Evolutionary conservation across 148 eudicot species (phyloP).

Genomic region (Rhododendron griersonianum): DNA sequence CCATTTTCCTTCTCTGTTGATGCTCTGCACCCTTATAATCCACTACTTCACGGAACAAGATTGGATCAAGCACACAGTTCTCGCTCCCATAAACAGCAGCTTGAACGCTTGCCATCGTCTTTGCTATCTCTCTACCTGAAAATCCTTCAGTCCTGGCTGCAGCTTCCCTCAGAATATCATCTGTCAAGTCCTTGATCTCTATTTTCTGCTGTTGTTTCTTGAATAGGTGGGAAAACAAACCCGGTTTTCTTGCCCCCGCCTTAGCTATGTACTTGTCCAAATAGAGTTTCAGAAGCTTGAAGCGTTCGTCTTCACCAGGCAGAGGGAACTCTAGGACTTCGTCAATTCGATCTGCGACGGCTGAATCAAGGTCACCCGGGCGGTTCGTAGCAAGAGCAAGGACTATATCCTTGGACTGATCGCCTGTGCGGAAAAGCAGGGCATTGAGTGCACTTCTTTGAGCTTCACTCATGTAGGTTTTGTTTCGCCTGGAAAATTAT

Average conservation of each 20-base stretch:
- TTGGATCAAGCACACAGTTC: constrained; percentile 76
- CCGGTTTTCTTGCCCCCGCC: constrained; percentile 69
- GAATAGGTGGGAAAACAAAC: constrained; percentile 52
- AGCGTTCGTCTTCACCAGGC: constrained; percentile 93
- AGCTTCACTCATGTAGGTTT: constrained; percentile 99
- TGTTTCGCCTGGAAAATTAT: constrained; percentile 71
- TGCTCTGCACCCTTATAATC: constrained; percentile 98
- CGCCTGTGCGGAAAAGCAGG: constrained; percentile 92
- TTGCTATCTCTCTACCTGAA: constrained; percentile 95
- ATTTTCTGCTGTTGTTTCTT: constrained; percentile 68
- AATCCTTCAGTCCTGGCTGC: constrained; percentile 87
- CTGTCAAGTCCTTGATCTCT: constrained; percentile 72
- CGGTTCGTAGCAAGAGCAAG: constrained; percentile 97
- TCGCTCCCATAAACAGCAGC: constrained; percentile 97
- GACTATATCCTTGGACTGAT: constrained; percentile 96
- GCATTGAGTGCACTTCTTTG: constrained; percentile 99
- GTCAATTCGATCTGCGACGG: constrained; percentile 93
- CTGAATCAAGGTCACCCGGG: constrained; percentile 98
- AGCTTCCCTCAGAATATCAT: constrained; percentile 76
- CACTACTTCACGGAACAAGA: constrained; percentile 37
- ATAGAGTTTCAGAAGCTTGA: constrained; percentile 75
- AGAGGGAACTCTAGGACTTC: constrained; percentile 94
- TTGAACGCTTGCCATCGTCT: constrained; percentile 92
- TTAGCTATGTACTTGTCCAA: constrained; percentile 87
- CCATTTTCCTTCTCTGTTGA: constrained; percentile 79